A percentile compares a stretch with the other conserved stretches of the same genome.
Evolutionary conservation across 345 rosid species (phyloP).

Genomic region (Noccaea bulbosa): DNA sequence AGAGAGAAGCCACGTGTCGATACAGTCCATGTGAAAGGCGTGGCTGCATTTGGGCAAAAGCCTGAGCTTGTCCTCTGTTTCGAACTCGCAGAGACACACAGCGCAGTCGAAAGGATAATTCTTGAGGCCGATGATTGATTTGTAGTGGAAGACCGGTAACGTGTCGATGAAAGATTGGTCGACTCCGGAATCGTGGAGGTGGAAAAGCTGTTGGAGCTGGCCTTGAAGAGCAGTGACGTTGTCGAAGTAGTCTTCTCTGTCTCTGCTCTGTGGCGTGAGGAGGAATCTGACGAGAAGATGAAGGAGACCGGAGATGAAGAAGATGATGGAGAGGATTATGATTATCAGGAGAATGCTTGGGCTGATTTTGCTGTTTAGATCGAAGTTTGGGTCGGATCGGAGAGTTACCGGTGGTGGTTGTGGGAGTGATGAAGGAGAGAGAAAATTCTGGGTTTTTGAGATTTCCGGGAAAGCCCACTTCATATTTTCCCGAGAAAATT

Average conservation of each 20-base stretch:
- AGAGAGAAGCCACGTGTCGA: conserved; percentile 97
- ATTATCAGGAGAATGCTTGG: conserved; percentile 81
- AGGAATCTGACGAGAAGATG: conserved; percentile 86
- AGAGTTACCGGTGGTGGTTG: conserved; percentile 24
- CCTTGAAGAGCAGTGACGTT: conserved; percentile 90
- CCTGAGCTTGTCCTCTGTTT: conserved; percentile 87
- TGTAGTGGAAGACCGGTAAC: conserved; percentile 88
- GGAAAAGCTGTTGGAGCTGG: conserved; percentile 92
- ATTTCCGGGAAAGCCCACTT: conserved; percentile 35
- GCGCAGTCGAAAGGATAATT: conserved; percentile 90
- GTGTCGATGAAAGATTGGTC: conserved; percentile 96
- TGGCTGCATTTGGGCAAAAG: conserved; percentile 97
- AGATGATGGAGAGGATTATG: conserved; percentile 81
- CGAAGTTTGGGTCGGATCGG: conserved; percentile 48
- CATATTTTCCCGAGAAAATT: conserved; percentile 43
- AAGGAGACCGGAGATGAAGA: conserved; percentile 89
- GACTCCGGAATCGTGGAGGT: conserved; percentile 93
- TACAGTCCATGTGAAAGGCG: conserved; percentile 98
- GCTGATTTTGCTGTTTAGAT: conserved; percentile 68
- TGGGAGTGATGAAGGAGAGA: conserved; percentile 43
- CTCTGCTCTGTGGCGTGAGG: conserved; percentile 64
- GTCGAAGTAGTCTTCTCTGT: conserved; percentile 62
- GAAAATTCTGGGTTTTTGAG: conserved; percentile 22
- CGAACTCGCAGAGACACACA: conserved; percentile 96
- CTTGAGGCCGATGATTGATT: conserved; percentile 69